Evolutionary conservation across 768 basidiomycete species (phyloP), one percentile per base, ranked within the genome.

Genomic region (Phlebiopsis gigantea): DNA sequence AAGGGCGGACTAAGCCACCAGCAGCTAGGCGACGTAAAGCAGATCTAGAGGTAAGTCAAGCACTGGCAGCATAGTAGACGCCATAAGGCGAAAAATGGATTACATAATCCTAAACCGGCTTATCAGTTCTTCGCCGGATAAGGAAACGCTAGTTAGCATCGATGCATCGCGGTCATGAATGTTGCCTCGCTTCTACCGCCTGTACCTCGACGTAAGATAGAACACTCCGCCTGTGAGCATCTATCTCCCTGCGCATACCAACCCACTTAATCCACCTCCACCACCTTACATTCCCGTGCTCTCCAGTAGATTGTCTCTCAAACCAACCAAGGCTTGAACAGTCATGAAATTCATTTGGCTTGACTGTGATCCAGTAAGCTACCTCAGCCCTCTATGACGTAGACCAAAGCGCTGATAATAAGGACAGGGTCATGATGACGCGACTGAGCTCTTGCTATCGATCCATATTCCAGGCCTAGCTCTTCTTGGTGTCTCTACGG

Each of bases 351-450:
- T 56, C 44, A 24, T 71, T 26, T 72, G 71, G 71, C 67, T 72
- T 22, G 71, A 72, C 54, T 71, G 70, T 41, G 71, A 72, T 51
- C 71, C 71, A 10, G 71, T 72, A 58, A 57, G 17, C 46, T 28
- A n/a, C n/a, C n/a, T 48, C 4, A 25, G 4, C 34, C 3, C 34
- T 39, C 4, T 17, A 9, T 41, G 26, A 3, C 21, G 6, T 17
- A 26, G 15, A 31, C 17, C 19, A 39, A 6, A 12, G 19, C 31
- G 15, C 19, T 41, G 5, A 39, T 7, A 14, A 17, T 51, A 10
- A 7, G 12, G 9, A 46, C 50, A 91, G 89, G 92, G 93, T 14
- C 93, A 95, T 64, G 93, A 96, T 64, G 93, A 95, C 72, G 93
- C 89, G 4, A 84, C 83, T 10, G 91, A 90, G 2, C 84, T 95